Base-by-base conservation (phyloP, 306 rosid species). In the Medicago lupulina region DNA sequence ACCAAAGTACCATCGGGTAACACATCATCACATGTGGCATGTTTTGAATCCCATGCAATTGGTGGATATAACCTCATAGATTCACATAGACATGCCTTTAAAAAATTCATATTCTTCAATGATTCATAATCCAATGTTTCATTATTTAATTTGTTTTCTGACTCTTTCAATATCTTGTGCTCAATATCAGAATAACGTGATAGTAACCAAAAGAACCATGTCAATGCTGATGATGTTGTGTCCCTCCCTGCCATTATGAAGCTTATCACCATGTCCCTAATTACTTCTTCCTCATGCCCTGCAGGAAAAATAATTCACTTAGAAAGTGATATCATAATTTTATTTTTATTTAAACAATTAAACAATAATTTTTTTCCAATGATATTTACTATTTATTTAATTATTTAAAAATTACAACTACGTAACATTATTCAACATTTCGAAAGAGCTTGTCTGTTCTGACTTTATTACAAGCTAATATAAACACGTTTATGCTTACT, bases 231-330 rank as follows among this genome's bases (percentile, higher is more conserved):
- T 13, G 97, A 90, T 25, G 97, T 90, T 0, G 97, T 94, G 90
- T 95, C 98, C 75, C 87, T 85, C 72, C 98, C 98, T 8, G 97
- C 98, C 92, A 95, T 75, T 58, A 95, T 86, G 78, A 95, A 95
- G 72, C 88, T 95, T 81, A 92, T 92, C 64, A 85, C 76, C 91
- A 88, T 92, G 74, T 95, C 98, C 43, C 96, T 86, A 1, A 89
- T 84, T 51, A 83, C 86, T 43, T 77, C 91, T 4, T 89, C 91
- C 1, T 86, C 86, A 28, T 89, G 86, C 6, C 92, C 93, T 15
- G 78, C 84, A 67, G 46, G 13, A 13, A 67, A 41, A 41, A 12
- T 1, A 62, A 1, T 2, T 59, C 39, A 12, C 40, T 12, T 44
- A 12, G 12, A 44, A 44, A 31, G 4, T 28, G 3, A 28, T 28